These are phyloP conservation scores for Gossypium davidsonii DNA, from an alignment of 441 rosid genomes.

Conservation along the genomic window DNA sequence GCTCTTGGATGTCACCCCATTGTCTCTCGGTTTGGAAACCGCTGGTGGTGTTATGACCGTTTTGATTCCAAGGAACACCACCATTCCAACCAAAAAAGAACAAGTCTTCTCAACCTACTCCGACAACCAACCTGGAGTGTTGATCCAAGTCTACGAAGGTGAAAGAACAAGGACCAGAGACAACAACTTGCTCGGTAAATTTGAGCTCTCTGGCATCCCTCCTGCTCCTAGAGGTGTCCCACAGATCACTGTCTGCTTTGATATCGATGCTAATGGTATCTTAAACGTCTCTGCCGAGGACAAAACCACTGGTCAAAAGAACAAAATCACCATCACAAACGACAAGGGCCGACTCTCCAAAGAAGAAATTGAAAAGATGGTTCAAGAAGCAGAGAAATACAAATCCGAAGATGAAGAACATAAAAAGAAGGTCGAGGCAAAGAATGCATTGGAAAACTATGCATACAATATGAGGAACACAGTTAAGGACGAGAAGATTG, in stretches of 20 bases:
- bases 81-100: slow-evolving; percentile 57
- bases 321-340: slow-evolving; percentile 58
- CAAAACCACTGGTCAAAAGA: slow-evolving; percentile 57
- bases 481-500: slow-evolving; percentile 50
- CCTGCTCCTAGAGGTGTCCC: slow-evolving; percentile 61
- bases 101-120: slow-evolving; percentile 53
- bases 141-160: slow-evolving; percentile 60
- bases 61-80: slow-evolving; percentile 51
- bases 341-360: slow-evolving; percentile 63
- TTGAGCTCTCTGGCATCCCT: slow-evolving; percentile 54
- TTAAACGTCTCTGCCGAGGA: slow-evolving; percentile 64
- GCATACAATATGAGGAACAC: slow-evolving; percentile 64
- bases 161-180: slow-evolving; percentile 59
- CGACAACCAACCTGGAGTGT: slow-evolving; percentile 54
- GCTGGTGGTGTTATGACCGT: slow-evolving; percentile 51
- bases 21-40: slow-evolving; percentile 52
- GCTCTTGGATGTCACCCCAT: slow-evolving; percentile 49
- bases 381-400: slow-evolving; percentile 60
- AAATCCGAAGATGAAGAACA: slow-evolving; percentile 57
- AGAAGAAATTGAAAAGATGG: slow-evolving; percentile 61
- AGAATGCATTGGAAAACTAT: slow-evolving; percentile 53
- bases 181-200: slow-evolving; percentile 53
- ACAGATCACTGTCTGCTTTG: slow-evolving; percentile 54
- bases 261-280: slow-evolving; percentile 57
- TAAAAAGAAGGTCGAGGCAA: slow-evolving; percentile 53